A percentile compares a stretch with the other conserved stretches of the same genome.
phyloP scores from a whole-genome alignment of 306 rosid species.

The Lablab purpureus region DNA sequence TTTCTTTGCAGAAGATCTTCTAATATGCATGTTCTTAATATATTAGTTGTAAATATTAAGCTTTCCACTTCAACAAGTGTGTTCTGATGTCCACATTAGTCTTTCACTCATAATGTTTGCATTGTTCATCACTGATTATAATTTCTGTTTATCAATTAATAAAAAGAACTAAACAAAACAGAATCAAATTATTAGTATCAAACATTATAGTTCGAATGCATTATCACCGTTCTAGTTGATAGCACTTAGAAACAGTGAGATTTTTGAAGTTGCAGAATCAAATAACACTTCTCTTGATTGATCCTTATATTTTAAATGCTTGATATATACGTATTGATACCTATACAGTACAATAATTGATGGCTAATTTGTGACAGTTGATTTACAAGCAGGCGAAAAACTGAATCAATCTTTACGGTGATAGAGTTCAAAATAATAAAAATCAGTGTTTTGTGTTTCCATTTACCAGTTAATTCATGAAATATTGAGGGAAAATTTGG shows the following conservation, averaged over 20 bases:
- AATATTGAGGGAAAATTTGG: background rate
- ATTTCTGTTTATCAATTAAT: constrained; percentile 35
- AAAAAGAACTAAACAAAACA: constrained; percentile 22
- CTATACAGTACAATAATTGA: constrained; percentile 20
- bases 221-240: constrained; percentile 30
- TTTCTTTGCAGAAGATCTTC: background rate
- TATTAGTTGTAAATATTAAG: constrained; percentile 30
- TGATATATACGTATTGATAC: background rate
- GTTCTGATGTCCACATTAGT: constrained; percentile 24
- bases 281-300: constrained; percentile 29
- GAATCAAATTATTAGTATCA: constrained; percentile 42
- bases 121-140: constrained; percentile 9
- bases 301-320: constrained; percentile 7
- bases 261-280: constrained; percentile 9
- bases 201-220: constrained; percentile 7
- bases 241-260: constrained; percentile 28
- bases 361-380: background rate
- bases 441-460: background rate
- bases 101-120: constrained; percentile 39
- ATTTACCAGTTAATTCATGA: background rate
- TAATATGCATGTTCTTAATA: constrained; percentile 14
- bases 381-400: constrained; percentile 24
- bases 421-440: background rate
- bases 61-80: constrained; percentile 39
- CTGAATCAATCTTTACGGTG: background rate